Conservation (phyloP, 2,329 filamentous ascomycete genomes). For the Aspergillus proliferans region DNA sequence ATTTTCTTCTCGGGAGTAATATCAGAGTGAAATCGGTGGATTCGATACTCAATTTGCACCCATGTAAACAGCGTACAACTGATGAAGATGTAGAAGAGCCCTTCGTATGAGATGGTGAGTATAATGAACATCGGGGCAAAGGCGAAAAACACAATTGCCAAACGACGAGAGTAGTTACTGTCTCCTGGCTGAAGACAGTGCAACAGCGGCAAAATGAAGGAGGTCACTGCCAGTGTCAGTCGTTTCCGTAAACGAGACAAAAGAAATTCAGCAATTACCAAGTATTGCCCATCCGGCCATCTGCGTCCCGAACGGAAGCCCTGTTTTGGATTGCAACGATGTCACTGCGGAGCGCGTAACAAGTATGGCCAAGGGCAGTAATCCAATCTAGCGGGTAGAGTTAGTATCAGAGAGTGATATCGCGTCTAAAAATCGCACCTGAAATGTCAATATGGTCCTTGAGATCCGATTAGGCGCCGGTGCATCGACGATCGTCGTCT, state of each 20-base stretch:
- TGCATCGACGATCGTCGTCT: too few relatives aligned
- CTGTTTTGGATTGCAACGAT: constrained; percentile 76
- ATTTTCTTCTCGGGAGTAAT: too few relatives aligned
- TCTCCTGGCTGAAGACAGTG: constrained; percentile 69
- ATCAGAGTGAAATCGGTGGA: constrained; percentile 40
- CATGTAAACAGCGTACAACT: constrained; percentile 75
- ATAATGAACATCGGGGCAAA: constrained; percentile 94
- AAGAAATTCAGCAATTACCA: constrained; percentile 8
- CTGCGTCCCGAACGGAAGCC: constrained; percentile 82
- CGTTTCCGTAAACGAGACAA: too few relatives aligned
- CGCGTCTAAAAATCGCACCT: too few relatives aligned
- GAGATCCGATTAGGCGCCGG: too few relatives aligned
- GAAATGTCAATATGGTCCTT: too few relatives aligned
- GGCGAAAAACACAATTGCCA: constrained; percentile 83
- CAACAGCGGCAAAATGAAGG: constrained; percentile 72
- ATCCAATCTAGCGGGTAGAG: constrained; percentile 70
- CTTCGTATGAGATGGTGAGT: constrained; percentile 94
- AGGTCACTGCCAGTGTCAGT: constrained; percentile 45
- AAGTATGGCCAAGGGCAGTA: constrained; percentile 72
- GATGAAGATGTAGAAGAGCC: constrained; percentile 90
- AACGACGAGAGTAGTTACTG: constrained; percentile 80
- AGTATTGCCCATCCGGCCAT: constrained; percentile 71
- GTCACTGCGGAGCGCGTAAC: constrained; percentile 82
- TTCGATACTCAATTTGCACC: constrained; percentile 82
- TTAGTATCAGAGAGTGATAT: constrained; percentile 47